Evolutionary conservation across 345 rosid species (phyloP).

Genomic region (Salix purpurea): DNA sequence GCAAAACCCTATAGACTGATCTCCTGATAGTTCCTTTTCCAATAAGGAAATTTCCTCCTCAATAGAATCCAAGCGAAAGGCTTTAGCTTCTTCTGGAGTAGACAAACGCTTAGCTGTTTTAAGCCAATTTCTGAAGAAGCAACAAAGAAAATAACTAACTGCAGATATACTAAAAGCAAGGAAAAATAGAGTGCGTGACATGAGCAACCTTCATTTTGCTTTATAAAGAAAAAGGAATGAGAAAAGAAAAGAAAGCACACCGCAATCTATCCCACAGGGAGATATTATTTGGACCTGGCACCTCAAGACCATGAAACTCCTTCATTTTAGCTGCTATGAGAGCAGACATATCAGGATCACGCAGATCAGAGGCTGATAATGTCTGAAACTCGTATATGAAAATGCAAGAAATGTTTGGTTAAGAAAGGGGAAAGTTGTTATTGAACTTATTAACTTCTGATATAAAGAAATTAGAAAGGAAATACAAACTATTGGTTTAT

Average conservation of each 20-base stretch:
- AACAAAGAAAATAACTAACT: background rate
- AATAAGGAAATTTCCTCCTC: constrained; percentile 21
- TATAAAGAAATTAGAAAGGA: background rate
- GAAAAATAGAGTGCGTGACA: background rate
- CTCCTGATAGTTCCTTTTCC: constrained; percentile 19
- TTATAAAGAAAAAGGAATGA: background rate
- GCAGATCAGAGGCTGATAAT: constrained; percentile 27
- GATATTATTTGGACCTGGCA: constrained; percentile 25
- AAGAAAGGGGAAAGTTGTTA: background rate
- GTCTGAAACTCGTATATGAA: constrained; percentile 16
- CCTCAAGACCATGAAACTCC: constrained; percentile 32
- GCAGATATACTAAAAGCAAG: background rate
- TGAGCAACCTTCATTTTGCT: background rate
- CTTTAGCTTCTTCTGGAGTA: constrained; percentile 20
- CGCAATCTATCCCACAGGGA: constrained; percentile 22
- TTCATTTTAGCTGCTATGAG: constrained; percentile 28
- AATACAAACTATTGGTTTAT: background rate
- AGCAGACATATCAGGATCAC: constrained; percentile 21
- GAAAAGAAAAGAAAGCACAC: constrained; percentile 15
- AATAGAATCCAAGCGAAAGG: constrained; percentile 17
- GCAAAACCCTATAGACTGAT: constrained; percentile 23
- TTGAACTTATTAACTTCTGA: background rate
- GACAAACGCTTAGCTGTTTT: constrained; percentile 19
- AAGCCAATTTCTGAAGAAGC: constrained; percentile 24
- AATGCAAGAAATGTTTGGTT: background rate